phyloP scores from a whole-genome alignment of 768 basidiomycete species.

The Podaxis sp. region DNA sequence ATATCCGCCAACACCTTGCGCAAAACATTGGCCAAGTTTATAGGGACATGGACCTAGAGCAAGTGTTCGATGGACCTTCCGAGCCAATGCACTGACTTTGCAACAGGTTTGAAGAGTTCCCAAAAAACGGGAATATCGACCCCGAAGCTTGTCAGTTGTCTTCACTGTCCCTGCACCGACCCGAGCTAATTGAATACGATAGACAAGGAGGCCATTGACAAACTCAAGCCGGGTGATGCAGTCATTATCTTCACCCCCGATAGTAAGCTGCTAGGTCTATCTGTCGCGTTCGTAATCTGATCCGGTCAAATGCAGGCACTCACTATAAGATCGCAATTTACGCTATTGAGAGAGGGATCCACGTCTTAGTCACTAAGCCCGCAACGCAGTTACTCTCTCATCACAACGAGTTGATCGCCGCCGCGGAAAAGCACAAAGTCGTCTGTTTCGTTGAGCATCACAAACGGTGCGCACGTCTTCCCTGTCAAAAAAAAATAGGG shows the following conservation, averaged over 20 bases:
- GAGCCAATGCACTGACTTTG: background rate
- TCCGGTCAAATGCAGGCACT: constrained; percentile 49
- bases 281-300: background rate
- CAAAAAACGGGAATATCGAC: constrained; percentile 66
- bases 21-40: constrained; percentile 84
- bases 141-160: constrained; percentile 74
- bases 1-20: constrained; percentile 75
- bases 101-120: constrained; percentile 75
- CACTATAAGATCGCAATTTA: constrained; percentile 85
- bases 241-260: constrained; percentile 94
- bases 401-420: constrained; percentile 74
- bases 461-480: constrained; percentile 55
- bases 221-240: constrained; percentile 79
- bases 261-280: constrained; percentile 42
- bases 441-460: constrained; percentile 95
- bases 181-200: constrained; percentile 13
- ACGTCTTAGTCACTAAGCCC: constrained; percentile 92
- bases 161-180: background rate
- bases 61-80: background rate
- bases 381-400: constrained; percentile 85
- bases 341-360: constrained; percentile 81
- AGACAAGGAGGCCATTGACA: constrained; percentile 84
- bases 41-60: constrained; percentile 79
- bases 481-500: background rate
- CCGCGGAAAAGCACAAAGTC: constrained; percentile 77